Conservation (phyloP, 805 yeast genomes). For the Metschnikowia colocasiae region DNA sequence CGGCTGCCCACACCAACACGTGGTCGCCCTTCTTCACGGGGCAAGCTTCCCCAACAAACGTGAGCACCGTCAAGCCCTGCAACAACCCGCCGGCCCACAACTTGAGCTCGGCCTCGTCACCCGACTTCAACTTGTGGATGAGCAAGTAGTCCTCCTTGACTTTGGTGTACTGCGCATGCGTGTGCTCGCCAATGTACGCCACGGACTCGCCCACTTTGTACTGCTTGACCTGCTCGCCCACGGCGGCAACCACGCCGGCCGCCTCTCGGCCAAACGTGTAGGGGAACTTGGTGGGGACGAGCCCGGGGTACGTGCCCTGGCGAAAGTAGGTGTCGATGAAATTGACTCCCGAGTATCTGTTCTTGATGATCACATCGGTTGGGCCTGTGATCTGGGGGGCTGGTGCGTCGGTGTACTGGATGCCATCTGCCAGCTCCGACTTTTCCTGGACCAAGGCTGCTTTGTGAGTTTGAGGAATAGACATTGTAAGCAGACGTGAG, state of each 20-base stretch:
- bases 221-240: slow-evolving; percentile 54
- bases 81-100: slow-evolving; percentile 57
- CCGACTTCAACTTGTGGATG: slow-evolving; percentile 31
- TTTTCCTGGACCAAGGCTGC: slow-evolving; percentile 51
- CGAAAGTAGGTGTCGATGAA: slow-evolving; percentile 83
- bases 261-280: slow-evolving; percentile 71
- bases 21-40: slow-evolving; percentile 64
- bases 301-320: slow-evolving; percentile 63
- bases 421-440: slow-evolving; percentile 54
- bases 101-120: slow-evolving; percentile 47
- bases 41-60: slow-evolving; percentile 66
- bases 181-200: slow-evolving; percentile 45
- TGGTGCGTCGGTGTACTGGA: slow-evolving; percentile 55
- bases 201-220: slow-evolving; percentile 69
- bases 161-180: slow-evolving; percentile 76
- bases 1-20: slow-evolving; percentile 85
- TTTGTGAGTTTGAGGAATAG: slow-evolving; percentile 53
- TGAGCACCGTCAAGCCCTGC: slow-evolving; percentile 78
- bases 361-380: slow-evolving; percentile 63
- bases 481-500: no score
- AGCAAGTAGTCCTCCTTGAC: slow-evolving; percentile 28
- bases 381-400: slow-evolving; percentile 54
- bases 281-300: slow-evolving; percentile 42
- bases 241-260: slow-evolving; percentile 62
- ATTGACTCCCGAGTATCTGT: slow-evolving; percentile 75